Percentiles rank a stretch among this genome's conserved stretches.
Evolutionary conservation across 768 basidiomycete genomes (phyloP).

Genomic region (Coprinopsis marcescibilis): DNA sequence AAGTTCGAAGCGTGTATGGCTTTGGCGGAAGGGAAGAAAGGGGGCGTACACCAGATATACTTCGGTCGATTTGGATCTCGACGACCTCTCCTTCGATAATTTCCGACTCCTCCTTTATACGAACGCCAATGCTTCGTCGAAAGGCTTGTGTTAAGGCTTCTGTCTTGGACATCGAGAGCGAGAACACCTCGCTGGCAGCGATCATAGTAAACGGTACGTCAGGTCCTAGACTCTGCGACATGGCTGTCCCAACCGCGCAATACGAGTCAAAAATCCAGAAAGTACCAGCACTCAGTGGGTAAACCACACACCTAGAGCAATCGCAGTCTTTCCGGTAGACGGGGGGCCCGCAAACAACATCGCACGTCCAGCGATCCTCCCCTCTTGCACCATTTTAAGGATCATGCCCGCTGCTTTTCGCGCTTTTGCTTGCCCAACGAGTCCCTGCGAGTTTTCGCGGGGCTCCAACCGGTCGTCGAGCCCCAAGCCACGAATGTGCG

Average conservation of each 20-base stretch:
- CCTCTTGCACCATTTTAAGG: constrained; percentile 96
- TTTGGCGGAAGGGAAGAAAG: constrained; percentile 2
- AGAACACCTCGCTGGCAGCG: constrained; percentile 96
- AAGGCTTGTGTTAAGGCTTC: constrained; percentile 97
- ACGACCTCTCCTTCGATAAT: constrained; percentile 98
- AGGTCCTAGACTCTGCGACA: constrained; percentile 91
- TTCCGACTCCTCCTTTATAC: constrained; percentile 97
- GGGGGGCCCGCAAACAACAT: constrained; percentile 98
- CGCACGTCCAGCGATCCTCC: constrained; percentile 89
- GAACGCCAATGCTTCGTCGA: constrained; percentile 90
- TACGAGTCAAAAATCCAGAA: constrained; percentile 15
- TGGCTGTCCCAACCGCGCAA: constrained; percentile 45
- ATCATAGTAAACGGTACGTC: constrained; percentile 99
- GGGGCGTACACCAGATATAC: constrained; percentile 77
- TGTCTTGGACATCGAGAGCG: constrained; percentile 96
- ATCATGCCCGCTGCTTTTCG: constrained; percentile 98
- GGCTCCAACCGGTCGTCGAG: constrained; percentile 91
- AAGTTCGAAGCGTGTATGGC: constrained; percentile 4
- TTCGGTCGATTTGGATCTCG: constrained; percentile 97
- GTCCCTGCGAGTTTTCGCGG: constrained; percentile 82
- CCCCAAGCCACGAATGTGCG: constrained; percentile 93
- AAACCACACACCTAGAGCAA: constrained; percentile 77
- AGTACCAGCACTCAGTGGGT: constrained; percentile 14
- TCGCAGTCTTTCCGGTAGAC: constrained; percentile 96
- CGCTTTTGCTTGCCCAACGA: constrained; percentile 96